Evolutionary conservation across 305 asterid species (phyloP).

Genomic region (Fraxinus sp.): DNA sequence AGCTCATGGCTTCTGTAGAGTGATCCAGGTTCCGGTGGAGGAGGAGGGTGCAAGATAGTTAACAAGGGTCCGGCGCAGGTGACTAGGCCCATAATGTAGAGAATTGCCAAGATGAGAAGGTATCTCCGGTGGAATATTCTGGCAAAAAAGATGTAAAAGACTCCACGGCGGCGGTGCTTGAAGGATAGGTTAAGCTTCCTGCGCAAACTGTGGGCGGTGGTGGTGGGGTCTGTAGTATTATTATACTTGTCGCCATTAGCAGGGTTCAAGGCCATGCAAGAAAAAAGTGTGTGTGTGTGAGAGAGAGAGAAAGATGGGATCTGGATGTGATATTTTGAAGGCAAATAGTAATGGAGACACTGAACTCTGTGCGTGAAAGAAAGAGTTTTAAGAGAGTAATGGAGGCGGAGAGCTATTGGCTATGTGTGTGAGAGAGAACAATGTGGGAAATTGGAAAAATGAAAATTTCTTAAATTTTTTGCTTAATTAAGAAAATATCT

Average conservation of each 20-base stretch:
- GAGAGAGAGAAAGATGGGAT: neutral
- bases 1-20: constrained; percentile 68
- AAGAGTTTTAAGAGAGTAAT: neutral
- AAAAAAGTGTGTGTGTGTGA: constrained; percentile 11
- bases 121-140: constrained; percentile 43
- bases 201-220: constrained; percentile 39
- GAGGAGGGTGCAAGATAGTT: constrained; percentile 52
- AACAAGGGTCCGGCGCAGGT: constrained; percentile 66
- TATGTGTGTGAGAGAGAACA: neutral
- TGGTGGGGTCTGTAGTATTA: constrained; percentile 35
- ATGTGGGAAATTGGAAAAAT: constrained; percentile 7
- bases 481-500: neutral
- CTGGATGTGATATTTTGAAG: constrained; percentile 13
- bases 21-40: constrained; percentile 63
- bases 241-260: constrained; percentile 5
- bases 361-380: neutral
- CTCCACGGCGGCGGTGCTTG: constrained; percentile 48
- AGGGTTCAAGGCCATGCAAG: constrained; percentile 49
- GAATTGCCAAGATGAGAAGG: constrained; percentile 43
- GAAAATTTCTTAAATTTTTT: neutral
- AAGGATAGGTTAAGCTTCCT: constrained; percentile 46
- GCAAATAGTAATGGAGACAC: neutral
- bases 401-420: neutral
- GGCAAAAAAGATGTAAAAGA: constrained; percentile 37
- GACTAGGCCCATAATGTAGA: constrained; percentile 69